phyloP scores from a whole-genome alignment of 78 protist species.

The Guillardia theta region DNA sequence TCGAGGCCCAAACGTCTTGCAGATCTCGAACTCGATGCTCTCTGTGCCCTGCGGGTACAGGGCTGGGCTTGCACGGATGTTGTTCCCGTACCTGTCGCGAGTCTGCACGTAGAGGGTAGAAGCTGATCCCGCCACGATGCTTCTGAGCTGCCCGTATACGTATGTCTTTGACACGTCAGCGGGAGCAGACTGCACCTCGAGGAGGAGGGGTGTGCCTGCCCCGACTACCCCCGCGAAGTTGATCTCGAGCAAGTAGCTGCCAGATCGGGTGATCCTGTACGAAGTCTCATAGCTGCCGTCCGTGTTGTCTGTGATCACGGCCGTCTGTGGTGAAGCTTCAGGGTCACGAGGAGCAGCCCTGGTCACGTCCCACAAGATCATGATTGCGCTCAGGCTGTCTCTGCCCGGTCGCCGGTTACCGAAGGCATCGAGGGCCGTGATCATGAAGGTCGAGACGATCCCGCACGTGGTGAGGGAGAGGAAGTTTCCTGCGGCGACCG shows the following conservation, averaged over 20 bases:
- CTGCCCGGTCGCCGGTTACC: not conserved
- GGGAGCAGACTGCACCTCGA: not conserved
- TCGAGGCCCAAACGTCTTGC: not conserved
- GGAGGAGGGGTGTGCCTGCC: not conserved
- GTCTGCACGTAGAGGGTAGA: not conserved
- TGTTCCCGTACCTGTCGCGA: not conserved
- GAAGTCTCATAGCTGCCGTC: not conserved
- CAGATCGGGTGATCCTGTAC: not conserved
- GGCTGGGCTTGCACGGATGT: not conserved
- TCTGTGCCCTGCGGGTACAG: not conserved
- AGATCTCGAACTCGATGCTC: not conserved
- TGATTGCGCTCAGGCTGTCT: not conserved
- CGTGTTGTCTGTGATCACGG: not conserved
- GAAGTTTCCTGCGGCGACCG: not conserved
- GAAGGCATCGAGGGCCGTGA: not conserved
- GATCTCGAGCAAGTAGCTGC: not conserved
- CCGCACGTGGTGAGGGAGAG: constrained; percentile 19
- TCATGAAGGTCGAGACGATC: not conserved
- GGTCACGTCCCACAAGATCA: not conserved
- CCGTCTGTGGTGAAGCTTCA: not conserved
- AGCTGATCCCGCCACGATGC: not conserved
- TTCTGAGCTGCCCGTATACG: not conserved
- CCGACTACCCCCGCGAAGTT: not conserved
- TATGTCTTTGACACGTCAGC: not conserved
- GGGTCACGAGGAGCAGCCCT: not conserved